Evolutionary conservation across 2,329 filamentous ascomycete species (phyloP), one percentile per base, ranked within the genome.

Genomic region (Colletotrichum tofieldiae): DNA sequence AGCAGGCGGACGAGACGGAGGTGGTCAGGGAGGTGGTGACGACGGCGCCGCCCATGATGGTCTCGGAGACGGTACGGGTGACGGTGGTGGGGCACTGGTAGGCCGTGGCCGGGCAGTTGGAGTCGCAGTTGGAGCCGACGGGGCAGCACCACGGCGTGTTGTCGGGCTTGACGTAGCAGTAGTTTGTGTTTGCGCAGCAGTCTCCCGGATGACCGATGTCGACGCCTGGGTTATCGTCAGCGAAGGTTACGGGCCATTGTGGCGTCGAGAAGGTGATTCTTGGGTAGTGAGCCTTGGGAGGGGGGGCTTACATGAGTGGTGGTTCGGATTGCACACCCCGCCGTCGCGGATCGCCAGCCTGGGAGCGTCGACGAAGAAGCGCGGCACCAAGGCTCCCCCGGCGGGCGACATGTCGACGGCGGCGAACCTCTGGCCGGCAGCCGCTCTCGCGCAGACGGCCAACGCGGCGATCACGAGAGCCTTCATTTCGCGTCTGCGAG

Each of bases 141-240:
- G 80, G 78, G 74, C 86, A 88, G 78, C 86, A 87, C 61, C 77
- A 77, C 6, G 81, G 72, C 5, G 77, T 73, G 65, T 77, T 78
- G 26, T 75, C 73, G 7, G 76, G 74, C 75, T 82, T 80, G 66
- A 87, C 70, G 75, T 85, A 86, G 79, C 86, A 88, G 77, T 87
- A 88, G 54, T 79, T 76, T 20, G 80, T 76, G 74, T 87, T 84
- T 26, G 76, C 71, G 76, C 86, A 88, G 80, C 86, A 88, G 8
- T 76, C 63, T 29, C 79, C 77, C 14, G 77, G 74, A 56, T 79
- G 77, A 39, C 81, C 80, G 45, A 86, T 77, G 59, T 87, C 86
- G 61, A 84, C 79, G 69, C 86, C 86, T 87, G 58, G 26, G n/a
- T 2, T 18, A 7, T 18, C 5, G 20, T 67, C n/a, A 71, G 39